These are phyloP conservation scores for Fusarium sp. DNA, from an alignment of 2,329 filamentous ascomycete genomes.

Conservation along the genomic window DNA sequence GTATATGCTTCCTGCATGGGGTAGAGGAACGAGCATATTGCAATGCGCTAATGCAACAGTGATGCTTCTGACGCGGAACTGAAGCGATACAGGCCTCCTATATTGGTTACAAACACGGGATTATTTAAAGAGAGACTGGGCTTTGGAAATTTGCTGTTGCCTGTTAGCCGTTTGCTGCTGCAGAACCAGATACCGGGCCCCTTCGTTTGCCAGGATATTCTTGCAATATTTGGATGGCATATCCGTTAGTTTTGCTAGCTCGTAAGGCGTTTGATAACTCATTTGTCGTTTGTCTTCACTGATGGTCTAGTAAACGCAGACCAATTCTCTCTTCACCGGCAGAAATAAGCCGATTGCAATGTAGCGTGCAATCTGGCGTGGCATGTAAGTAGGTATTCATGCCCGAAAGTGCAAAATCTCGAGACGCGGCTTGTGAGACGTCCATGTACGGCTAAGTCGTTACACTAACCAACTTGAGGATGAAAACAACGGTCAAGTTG, in stretches of 20 bases:
- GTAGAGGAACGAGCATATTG: background rate
- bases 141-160: background rate
- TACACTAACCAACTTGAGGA: background rate
- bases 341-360: background rate
- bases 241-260: rapidly evolving
- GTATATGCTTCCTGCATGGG: background rate
- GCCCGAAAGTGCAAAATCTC: background rate
- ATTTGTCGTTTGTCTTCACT: background rate
- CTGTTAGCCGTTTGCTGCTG: background rate
- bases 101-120: background rate
- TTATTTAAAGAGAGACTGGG: background rate
- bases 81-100: too few species aligned
- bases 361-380: too few species aligned
- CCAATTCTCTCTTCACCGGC: background rate
- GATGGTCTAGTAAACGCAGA: background rate
- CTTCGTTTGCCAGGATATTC: background rate
- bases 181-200: background rate
- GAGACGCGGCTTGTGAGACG: background rate
- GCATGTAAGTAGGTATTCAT: background rate
- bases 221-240: background rate
- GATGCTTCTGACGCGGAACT: background rate
- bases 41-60: background rate
- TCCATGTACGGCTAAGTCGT: background rate
- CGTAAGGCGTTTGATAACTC: too few species aligned
- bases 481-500: background rate